A percentile compares a stretch with the other conserved stretches of the same genome.
Evolutionary conservation across 345 rosid genomes (phyloP).

Genomic region (Ceriops zippeliana): DNA sequence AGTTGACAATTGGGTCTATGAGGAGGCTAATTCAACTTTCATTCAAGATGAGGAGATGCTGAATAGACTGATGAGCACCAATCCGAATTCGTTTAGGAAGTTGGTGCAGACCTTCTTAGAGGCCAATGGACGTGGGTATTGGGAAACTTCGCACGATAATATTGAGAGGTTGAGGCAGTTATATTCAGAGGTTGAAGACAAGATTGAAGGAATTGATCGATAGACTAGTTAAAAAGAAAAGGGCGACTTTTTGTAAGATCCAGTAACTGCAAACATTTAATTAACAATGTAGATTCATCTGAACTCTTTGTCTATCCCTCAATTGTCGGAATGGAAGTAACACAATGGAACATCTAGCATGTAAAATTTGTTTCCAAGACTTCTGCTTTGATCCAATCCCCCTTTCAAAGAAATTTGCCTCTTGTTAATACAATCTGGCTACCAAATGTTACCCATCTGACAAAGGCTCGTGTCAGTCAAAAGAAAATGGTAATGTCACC

Average conservation of each 20-base stretch:
- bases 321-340: slow-evolving; percentile 13
- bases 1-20: slow-evolving; percentile 97
- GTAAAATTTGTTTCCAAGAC: slow-evolving; percentile 23
- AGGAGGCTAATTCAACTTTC: slow-evolving; percentile 93
- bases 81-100: slow-evolving; percentile 93
- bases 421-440: neutral
- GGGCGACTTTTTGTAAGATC: neutral
- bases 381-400: slow-evolving; percentile 3
- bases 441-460: too few relatives aligned
- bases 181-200: slow-evolving; percentile 94
- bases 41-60: slow-evolving; percentile 92
- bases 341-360: slow-evolving; percentile 16
- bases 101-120: slow-evolving; percentile 93
- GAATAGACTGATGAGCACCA: slow-evolving; percentile 75
- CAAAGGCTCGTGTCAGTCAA: too few relatives aligned
- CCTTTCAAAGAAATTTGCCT: neutral
- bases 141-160: slow-evolving; percentile 83
- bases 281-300: slow-evolving; percentile 21
- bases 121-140: slow-evolving; percentile 95
- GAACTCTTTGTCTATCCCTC: slow-evolving; percentile 11
- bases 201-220: slow-evolving; percentile 92
- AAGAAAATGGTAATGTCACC: too few relatives aligned
- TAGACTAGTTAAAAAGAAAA: slow-evolving; percentile 16
- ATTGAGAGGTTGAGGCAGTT: slow-evolving; percentile 83
- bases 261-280: slow-evolving; percentile 8